phyloP scores from a whole-genome alignment of 176 grass and related monocot genomes.

The Triticum urartu region DNA sequence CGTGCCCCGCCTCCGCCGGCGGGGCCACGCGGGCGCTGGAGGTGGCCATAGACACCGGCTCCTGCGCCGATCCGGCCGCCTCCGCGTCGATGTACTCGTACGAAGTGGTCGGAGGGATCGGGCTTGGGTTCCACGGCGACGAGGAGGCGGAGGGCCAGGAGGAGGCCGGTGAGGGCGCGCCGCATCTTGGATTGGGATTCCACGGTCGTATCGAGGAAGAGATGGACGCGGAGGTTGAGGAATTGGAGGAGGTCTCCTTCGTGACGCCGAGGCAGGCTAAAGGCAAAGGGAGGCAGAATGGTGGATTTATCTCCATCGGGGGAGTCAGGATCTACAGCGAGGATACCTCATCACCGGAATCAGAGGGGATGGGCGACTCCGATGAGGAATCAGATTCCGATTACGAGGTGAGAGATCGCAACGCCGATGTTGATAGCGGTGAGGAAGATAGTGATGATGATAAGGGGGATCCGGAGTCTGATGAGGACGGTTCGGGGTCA shows the following conservation, averaged over 20 bases:
- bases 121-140: conserved; percentile 41
- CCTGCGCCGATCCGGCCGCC: conserved; percentile 23
- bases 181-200: conserved; percentile 62
- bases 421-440: conserved; percentile 16
- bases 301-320: conserved; percentile 70
- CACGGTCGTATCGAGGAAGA: conserved; percentile 23
- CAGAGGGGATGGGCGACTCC: conserved; percentile 41
- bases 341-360: conserved; percentile 67
- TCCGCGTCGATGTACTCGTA: conserved; percentile 45
- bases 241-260: conserved; percentile 24
- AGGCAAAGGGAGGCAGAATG: conserved; percentile 28
- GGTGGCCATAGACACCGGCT: conserved; percentile 36
- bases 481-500: conserved; percentile 12
- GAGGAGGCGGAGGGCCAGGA: conserved; percentile 31
- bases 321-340: conserved; percentile 79
- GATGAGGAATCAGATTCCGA: conserved; percentile 36
- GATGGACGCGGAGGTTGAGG: conserved; percentile 26
- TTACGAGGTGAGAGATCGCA: conserved; percentile 26
- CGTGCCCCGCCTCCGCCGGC: not conserved
- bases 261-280: conserved; percentile 44
- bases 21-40: conserved; percentile 7
- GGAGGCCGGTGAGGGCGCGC: conserved; percentile 11
- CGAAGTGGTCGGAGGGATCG: conserved; percentile 34
- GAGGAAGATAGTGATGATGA: conserved; percentile 34
- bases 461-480: conserved; percentile 17